phyloP scores from a whole-genome alignment of 2,329 filamentous ascomycete genomes.

The Fusarium sp. region DNA sequence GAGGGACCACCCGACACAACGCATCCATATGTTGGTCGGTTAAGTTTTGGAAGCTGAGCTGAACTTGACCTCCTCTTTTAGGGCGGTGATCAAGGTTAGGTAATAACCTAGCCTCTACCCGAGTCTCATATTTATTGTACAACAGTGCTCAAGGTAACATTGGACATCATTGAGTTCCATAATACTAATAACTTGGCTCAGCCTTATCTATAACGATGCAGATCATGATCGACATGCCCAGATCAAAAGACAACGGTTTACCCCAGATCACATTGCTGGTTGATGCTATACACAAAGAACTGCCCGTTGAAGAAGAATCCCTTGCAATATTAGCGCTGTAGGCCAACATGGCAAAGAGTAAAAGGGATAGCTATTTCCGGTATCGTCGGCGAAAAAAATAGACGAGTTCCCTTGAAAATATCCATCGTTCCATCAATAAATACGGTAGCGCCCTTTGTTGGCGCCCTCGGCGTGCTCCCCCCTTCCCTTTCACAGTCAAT shows the following conservation, averaged over 20 bases:
- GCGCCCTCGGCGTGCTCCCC: constrained; percentile 10
- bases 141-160: not conserved
- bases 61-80: not conserved
- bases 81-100: not conserved
- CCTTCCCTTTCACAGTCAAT: constrained; percentile 13
- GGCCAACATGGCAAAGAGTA: not conserved
- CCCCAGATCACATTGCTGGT: not conserved
- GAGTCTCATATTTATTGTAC: not conserved
- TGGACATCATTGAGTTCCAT: not conserved
- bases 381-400: not conserved
- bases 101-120: not conserved
- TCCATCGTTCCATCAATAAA: not conserved
- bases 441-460: constrained; percentile 18
- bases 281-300: not conserved
- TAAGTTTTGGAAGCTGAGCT: not conserved
- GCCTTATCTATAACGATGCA: not conserved
- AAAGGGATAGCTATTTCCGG: constrained; percentile 2
- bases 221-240: constrained; percentile 3
- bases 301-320: not conserved
- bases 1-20: not conserved
- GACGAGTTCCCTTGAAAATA: constrained; percentile 12
- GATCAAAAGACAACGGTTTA: not conserved
- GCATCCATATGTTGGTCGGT: not conserved
- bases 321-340: not conserved
- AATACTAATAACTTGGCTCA: not conserved